phyloP scores from a whole-genome alignment of 768 basidiomycete species.

The Tricholomella constricta region DNA sequence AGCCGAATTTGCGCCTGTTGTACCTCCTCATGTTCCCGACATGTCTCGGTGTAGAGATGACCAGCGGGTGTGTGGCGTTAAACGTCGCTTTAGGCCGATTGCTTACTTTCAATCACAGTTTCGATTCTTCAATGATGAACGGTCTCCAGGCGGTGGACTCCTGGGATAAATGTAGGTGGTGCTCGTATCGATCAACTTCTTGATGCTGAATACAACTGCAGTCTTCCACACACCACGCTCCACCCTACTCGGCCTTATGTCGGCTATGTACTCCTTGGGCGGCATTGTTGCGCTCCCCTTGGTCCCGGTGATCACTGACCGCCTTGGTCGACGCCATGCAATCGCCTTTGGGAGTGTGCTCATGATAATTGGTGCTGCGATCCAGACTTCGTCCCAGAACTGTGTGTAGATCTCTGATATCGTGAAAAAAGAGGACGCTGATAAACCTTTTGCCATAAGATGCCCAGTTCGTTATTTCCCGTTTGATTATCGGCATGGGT shows the following conservation, averaged over 20 bases:
- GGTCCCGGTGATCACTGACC: constrained; percentile 52
- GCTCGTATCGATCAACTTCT: not conserved
- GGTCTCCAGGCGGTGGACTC: constrained; percentile 60
- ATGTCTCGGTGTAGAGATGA: constrained; percentile 64
- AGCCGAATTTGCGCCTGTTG: constrained; percentile 56
- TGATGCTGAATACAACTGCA: constrained; percentile 20
- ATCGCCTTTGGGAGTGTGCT: constrained; percentile 54
- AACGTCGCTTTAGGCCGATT: not conserved
- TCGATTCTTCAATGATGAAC: constrained; percentile 64
- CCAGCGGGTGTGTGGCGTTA: constrained; percentile 45
- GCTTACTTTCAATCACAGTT: constrained; percentile 31
- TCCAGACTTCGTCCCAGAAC: constrained; percentile 50
- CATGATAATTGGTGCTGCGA: constrained; percentile 48
- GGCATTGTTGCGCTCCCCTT: constrained; percentile 55
- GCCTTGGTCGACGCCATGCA: constrained; percentile 49
- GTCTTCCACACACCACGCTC: constrained; percentile 59
- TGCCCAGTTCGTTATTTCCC: constrained; percentile 59
- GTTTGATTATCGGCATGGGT: constrained; percentile 59
- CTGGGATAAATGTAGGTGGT: constrained; percentile 52
- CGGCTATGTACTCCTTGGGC: constrained; percentile 62
- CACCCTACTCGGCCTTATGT: constrained; percentile 56
- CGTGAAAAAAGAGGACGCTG: not conserved
- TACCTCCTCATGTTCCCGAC: constrained; percentile 63
- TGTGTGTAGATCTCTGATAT: constrained; percentile 34
- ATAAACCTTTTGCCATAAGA: constrained; percentile 31